Conservation (phyloP, 2,329 filamentous ascomycete genomes). For the Teratosphaeriaceae sp. region DNA sequence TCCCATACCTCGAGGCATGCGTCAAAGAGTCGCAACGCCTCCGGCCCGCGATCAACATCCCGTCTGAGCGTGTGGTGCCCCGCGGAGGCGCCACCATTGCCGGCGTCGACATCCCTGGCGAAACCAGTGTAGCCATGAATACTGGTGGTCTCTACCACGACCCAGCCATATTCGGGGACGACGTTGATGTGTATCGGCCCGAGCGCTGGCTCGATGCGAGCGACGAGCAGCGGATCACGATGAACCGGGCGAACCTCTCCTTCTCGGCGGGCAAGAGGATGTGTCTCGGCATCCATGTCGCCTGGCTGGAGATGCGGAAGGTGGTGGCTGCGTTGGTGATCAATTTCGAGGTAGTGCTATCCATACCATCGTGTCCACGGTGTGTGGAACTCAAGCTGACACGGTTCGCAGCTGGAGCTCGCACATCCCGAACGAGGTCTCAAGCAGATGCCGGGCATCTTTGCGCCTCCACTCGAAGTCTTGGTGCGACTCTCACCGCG, state of each 20-base stretch:
- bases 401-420: neutral
- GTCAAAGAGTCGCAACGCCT: neutral
- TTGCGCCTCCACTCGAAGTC: neutral
- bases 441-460: neutral
- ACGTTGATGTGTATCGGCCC: neutral
- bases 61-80: neutral
- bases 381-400: neutral
- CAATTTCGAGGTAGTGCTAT: neutral
- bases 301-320: neutral
- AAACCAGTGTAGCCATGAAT: neutral
- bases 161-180: neutral
- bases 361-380: neutral
- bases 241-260: neutral
- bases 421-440: conserved; percentile 1
- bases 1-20: neutral
- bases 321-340: neutral
- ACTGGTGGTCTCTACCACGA: neutral
- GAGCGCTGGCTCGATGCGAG: neutral
- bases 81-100: neutral
- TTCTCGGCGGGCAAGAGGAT: neutral
- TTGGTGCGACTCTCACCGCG: neutral
- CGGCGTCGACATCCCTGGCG: neutral
- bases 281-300: neutral
- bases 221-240: neutral
- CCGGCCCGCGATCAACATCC: neutral